Evolutionary conservation across 371 early-diverging fungal species (phyloP).

Genomic region (Mortierella sp.): DNA sequence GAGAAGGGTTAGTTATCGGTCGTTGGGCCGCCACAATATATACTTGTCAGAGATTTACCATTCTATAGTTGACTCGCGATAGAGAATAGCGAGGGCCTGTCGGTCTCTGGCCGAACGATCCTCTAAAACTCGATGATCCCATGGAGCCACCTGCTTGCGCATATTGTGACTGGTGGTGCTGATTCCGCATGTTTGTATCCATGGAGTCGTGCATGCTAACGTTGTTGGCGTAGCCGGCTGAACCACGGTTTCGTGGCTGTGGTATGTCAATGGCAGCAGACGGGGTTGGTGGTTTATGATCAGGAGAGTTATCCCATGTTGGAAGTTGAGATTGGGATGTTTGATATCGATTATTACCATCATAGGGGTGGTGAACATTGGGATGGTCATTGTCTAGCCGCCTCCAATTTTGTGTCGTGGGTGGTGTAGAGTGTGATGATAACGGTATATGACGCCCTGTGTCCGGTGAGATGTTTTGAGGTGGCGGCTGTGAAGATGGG

Average conservation of each 20-base stretch:
- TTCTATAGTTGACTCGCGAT: conserved; percentile 32
- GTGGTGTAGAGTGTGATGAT: not conserved
- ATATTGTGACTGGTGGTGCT: not conserved
- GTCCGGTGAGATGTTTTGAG: not conserved
- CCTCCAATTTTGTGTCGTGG: conserved; percentile 3
- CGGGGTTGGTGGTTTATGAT: conserved; percentile 1
- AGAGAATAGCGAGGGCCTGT: conserved; percentile 35
- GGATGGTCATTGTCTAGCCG: not conserved
- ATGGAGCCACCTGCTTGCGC: not conserved
- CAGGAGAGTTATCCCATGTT: conserved; percentile 11
- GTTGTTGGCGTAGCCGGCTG: conserved; percentile 4
- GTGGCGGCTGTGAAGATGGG: conserved; percentile 8
- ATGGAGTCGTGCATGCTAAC: conserved; percentile 9
- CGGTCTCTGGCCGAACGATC: conserved; percentile 1
- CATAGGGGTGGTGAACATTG: not conserved
- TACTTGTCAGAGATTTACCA: conserved; percentile 10
- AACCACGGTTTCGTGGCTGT: conserved; percentile 24
- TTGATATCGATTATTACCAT: not conserved
- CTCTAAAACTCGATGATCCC: conserved; percentile 10
- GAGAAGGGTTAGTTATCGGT: too few relatives aligned
- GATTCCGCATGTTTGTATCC: conserved; percentile 12
- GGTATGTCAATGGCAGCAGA: conserved; percentile 44
- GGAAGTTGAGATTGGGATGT: conserved; percentile 2
- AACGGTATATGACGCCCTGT: not conserved
- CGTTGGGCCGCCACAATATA: too few relatives aligned